A percentile compares a stretch with the other conserved stretches of the same genome.
phyloP scores from a whole-genome alignment of 2,329 filamentous ascomycete genomes.

The Clonostachys rhizophaga region DNA sequence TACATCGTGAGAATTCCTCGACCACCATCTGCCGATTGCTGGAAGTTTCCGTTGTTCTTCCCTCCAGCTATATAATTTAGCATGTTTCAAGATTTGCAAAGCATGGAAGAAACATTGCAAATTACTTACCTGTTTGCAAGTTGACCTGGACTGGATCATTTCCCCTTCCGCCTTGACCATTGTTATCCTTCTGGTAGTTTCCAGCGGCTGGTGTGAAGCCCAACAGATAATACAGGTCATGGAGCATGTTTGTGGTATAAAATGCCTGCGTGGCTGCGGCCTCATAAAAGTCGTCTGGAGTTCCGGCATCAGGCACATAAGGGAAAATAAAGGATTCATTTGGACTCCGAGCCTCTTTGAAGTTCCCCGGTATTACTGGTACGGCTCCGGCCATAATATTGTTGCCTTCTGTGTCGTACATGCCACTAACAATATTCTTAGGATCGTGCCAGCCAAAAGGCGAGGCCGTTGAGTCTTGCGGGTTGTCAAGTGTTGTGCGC shows the following conservation, averaged over 20 bases:
- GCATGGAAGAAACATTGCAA: constrained; percentile 21
- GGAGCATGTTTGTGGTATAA: constrained; percentile 55
- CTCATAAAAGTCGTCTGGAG: constrained; percentile 37
- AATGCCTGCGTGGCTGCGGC: constrained; percentile 55
- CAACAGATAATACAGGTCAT: constrained; percentile 52
- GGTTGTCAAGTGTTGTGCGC: constrained; percentile 42
- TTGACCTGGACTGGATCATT: constrained; percentile 51
- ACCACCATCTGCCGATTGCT: constrained; percentile 45
- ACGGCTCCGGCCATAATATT: neutral
- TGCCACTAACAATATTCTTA: too few species aligned
- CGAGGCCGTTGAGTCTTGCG: neutral
- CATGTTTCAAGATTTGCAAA: too few species aligned
- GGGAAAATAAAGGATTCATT: too few species aligned
- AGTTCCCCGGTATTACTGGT: neutral
- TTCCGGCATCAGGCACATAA: constrained; percentile 19
- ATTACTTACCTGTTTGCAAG: constrained; percentile 35
- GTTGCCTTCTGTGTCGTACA: neutral
- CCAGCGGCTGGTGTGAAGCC: constrained; percentile 54
- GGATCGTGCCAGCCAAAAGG: neutral
- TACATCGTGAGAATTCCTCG: constrained; percentile 54
- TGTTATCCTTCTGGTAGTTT: constrained; percentile 56
- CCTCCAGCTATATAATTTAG: constrained; percentile 16
- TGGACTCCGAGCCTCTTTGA: too few species aligned
- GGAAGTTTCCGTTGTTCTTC: constrained; percentile 54
- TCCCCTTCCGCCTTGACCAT: constrained; percentile 44